Conservation (phyloP, 1,139 yeast species). For the Fermentozyma sake region DNA sequence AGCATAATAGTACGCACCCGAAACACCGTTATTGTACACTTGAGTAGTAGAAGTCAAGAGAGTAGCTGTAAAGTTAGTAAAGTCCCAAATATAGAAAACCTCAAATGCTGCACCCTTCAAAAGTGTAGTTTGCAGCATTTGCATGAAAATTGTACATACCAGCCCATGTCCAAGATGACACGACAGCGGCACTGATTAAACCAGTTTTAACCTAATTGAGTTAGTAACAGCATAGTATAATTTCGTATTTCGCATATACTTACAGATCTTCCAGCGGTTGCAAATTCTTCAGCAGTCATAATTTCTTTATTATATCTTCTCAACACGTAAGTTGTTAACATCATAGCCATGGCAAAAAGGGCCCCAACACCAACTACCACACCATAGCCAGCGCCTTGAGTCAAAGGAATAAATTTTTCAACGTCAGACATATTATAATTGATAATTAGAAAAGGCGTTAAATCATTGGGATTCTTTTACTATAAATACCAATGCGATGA, state of each 20-base stretch:
- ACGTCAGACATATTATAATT: constrained; percentile 1
- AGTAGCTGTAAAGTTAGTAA: constrained; percentile 39
- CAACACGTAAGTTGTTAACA: constrained; percentile 62
- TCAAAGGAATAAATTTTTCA: constrained; percentile 28
- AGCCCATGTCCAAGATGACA: constrained; percentile 93
- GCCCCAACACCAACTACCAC: constrained; percentile 86
- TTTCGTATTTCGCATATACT: neutral
- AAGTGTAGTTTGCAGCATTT: neutral
- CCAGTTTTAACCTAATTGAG: constrained; percentile 61
- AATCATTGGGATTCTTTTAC: too few species aligned
- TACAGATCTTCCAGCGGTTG: constrained; percentile 74
- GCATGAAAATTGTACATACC: constrained; percentile 18
- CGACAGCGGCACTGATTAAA: constrained; percentile 80
- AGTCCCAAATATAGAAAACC: constrained; percentile 1
- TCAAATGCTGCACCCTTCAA: too few species aligned
- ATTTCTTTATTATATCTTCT: constrained; percentile 75
- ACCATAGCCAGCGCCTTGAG: constrained; percentile 89
- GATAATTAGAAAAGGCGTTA: neutral
- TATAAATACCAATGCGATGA: too few species aligned
- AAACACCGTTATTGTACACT: constrained; percentile 71
- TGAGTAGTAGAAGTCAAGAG: constrained; percentile 72
- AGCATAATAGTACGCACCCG: constrained; percentile 73
- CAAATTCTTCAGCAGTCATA: constrained; percentile 84
- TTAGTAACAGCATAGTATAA: constrained; percentile 1
- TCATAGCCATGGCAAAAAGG: constrained; percentile 77